Base-by-base conservation (phyloP, 306 rosid species). In the Potentilla sterilis region DNA sequence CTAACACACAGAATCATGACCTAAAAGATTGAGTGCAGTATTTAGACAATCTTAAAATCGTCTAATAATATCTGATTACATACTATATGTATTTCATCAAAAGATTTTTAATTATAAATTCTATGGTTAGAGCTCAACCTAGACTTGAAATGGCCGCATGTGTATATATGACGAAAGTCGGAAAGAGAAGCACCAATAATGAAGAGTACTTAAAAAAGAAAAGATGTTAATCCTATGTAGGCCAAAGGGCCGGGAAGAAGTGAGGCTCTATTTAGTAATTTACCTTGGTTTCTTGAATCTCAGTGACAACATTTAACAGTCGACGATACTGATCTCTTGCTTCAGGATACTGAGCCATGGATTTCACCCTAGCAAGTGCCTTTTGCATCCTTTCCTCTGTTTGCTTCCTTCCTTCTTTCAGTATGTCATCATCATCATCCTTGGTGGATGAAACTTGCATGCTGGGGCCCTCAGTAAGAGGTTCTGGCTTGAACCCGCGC, bases 311-410 rank as follows among this genome's bases (percentile, higher is more conserved):
- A 75, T 87, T 93, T 83, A 90, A 76, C 66, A 93, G 85, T 78
- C 97, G 87, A 78, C 80, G 85, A 75, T 93, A 93, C 75, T 93
- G 98, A 81, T 86, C 91, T 81, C 98, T 89, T 41, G 97, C 98
- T 77, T 93, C 98, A 6, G 95, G 98, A 84, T 93, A 88, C 75
- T 81, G 97, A 80, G 80, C 90, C 98, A 93, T 93, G 67, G 98
- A 90, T 89, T 90, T 90, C 79, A 93, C 98, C 76, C 98, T 86
- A 40, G 90, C 88, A 55, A 93, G 92, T 12, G 98, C 98, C 82
- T 88, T 91, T 79, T 93, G 88, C 86, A 86, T 65, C 86, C 98
- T 85, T 72, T 87, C 81, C 85, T 91, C 98, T 5, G 90, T 87
- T 81, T 93, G 97, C 83, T 88, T 93, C 78, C 92, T 86, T 51